Percentiles rank a stretch among this genome's conserved stretches.
Conservation (phyloP, 2,329 filamentous ascomycete genomes). For the Aplosporella prunicola region DNA sequence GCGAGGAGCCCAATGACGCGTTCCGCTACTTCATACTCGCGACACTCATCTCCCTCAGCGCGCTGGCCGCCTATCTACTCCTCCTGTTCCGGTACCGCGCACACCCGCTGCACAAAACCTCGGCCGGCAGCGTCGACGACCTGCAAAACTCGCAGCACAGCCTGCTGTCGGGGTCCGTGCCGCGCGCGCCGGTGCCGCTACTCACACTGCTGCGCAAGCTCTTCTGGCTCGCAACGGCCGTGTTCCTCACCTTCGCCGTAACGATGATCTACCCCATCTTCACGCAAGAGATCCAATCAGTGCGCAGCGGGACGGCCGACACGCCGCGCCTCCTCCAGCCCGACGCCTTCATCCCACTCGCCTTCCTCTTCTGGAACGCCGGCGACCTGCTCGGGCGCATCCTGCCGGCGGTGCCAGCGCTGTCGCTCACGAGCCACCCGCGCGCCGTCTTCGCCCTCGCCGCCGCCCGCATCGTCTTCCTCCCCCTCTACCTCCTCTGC, state of each 20-base stretch:
- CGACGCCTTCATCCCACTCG: slow-evolving; percentile 76
- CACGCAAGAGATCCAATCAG: slow-evolving; percentile 47
- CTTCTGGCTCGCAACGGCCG: slow-evolving; percentile 63
- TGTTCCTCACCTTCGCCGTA: slow-evolving; percentile 70
- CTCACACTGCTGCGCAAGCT: slow-evolving; percentile 64
- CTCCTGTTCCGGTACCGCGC: slow-evolving; percentile 49
- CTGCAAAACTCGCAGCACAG: slow-evolving; percentile 1
- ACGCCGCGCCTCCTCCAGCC: slow-evolving; percentile 54
- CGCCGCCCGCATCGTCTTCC: slow-evolving; percentile 56
- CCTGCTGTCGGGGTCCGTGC: slow-evolving; percentile 22
- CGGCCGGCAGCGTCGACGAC: slow-evolving; percentile 9
- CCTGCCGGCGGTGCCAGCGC: slow-evolving; percentile 48
- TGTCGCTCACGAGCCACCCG: slow-evolving; percentile 53
- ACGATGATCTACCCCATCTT: slow-evolving; percentile 97
- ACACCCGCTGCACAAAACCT: slow-evolving; percentile 16
- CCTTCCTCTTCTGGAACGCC: slow-evolving; percentile 86
- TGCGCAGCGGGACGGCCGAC: slow-evolving; percentile 34
- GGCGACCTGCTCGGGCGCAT: slow-evolving; percentile 76
- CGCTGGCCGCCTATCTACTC: slow-evolving; percentile 65
- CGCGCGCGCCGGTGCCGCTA: slow-evolving; percentile 48
- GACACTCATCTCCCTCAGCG: slow-evolving; percentile 59
- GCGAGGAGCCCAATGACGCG: slow-evolving; percentile 55
- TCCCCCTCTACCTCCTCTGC: slow-evolving; percentile 83
- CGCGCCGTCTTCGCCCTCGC: slow-evolving; percentile 57
- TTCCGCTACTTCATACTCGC: slow-evolving; percentile 90